phyloP scores from a whole-genome alignment of 2,329 filamentous ascomycete genomes.

The Paraphoma chrysanthemicola region DNA sequence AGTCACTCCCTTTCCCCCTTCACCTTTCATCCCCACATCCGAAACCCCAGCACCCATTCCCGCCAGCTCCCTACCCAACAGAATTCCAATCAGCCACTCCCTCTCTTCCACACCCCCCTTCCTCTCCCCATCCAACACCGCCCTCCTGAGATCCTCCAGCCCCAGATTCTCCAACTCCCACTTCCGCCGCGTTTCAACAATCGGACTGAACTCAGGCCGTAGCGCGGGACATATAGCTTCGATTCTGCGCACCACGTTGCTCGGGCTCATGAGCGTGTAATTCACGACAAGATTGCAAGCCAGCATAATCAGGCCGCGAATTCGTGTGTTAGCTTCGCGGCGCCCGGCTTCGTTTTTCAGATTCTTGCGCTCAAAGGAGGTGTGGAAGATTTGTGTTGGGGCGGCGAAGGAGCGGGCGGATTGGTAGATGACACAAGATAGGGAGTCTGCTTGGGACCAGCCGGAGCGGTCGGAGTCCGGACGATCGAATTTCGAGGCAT shows the following conservation, averaged over 20 bases:
- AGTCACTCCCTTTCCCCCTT: neutral
- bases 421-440: slow-evolving; percentile 9
- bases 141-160: slow-evolving; percentile 1
- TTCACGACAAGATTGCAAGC: neutral
- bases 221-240: neutral
- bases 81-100: slow-evolving; percentile 7
- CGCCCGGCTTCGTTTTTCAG: slow-evolving; percentile 4
- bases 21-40: neutral
- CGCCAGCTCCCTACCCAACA: slow-evolving; percentile 4
- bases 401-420: neutral
- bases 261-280: slow-evolving; percentile 5
- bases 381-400: neutral
- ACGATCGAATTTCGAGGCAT: slow-evolving; percentile 2
- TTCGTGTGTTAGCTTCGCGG: neutral
- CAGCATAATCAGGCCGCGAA: slow-evolving; percentile 8
- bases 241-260: slow-evolving; percentile 1
- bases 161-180: neutral
- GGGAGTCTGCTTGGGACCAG: neutral
- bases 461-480: neutral
- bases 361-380: slow-evolving; percentile 1
- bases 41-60: neutral
- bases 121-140: slow-evolving; percentile 5
- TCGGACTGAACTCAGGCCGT: neutral
- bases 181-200: slow-evolving; percentile 2
- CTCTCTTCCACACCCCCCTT: slow-evolving; percentile 6